These are phyloP conservation scores for Bimuria novae-zelandiae DNA, from an alignment of 2,329 filamentous ascomycete genomes.

Conservation along the genomic window DNA sequence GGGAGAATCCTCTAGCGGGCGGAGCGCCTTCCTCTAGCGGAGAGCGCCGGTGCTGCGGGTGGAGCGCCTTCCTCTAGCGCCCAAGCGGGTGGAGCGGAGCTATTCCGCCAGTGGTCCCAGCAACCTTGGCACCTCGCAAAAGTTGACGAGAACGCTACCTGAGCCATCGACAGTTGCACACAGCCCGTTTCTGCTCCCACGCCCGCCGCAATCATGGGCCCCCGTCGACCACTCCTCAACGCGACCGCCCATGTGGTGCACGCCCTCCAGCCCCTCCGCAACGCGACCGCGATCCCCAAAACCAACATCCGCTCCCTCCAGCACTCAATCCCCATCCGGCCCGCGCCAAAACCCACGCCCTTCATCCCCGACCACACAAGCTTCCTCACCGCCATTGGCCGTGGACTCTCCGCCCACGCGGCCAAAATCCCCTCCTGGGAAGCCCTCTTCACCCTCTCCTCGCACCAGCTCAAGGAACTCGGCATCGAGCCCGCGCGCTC, in stretches of 20 bases:
- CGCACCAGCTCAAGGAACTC: slow-evolving; percentile 74
- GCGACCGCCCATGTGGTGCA: slow-evolving; percentile 40
- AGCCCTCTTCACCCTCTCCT: slow-evolving; percentile 80
- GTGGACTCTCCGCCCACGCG: slow-evolving; percentile 78
- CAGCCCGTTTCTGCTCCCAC: no score
- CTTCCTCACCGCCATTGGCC: slow-evolving; percentile 90
- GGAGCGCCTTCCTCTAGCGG: no score
- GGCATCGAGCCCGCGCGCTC: slow-evolving; percentile 85
- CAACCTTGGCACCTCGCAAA: slow-evolving; percentile 40
- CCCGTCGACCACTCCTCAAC: slow-evolving; percentile 40
- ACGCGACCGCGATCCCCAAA: slow-evolving; percentile 31
- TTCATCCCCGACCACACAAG: slow-evolving; percentile 84
- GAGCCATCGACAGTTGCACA: not conserved
- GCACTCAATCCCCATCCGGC: slow-evolving; percentile 46
- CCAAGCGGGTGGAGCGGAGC: no score
- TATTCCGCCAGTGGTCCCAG: no score
- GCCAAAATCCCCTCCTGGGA: slow-evolving; percentile 91
- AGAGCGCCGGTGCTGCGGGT: no score
- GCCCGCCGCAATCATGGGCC: slow-evolving; percentile 42
- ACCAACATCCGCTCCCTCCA: slow-evolving; percentile 44
- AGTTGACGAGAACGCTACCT: slow-evolving; percentile 24
- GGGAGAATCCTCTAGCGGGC: no score
- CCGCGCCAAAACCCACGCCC: slow-evolving; percentile 74
- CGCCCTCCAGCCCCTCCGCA: slow-evolving; percentile 41
- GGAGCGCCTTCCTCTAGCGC: no score